A percentile compares a stretch with the other conserved stretches of the same genome.
Conservation (phyloP, 73 alveolate species). For the Uronychia binucleata region DNA sequence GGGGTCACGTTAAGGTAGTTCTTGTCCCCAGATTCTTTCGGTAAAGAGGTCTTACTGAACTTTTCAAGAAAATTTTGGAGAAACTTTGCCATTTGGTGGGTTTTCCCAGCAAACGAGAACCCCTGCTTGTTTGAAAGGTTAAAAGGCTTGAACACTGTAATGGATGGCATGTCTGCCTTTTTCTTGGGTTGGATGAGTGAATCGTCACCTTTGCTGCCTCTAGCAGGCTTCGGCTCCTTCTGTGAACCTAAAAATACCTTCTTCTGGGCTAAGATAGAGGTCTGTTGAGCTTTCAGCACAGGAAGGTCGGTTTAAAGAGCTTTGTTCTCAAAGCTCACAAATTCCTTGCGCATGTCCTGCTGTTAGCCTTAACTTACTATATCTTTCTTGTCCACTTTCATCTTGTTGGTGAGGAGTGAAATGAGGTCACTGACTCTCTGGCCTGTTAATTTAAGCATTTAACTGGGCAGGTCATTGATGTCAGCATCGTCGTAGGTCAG, state of each 20-base stretch:
- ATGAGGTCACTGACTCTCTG: not conserved
- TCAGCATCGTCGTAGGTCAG: conserved; percentile 6
- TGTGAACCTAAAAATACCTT: not conserved
- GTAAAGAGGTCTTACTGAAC: not conserved
- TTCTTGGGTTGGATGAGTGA: not conserved
- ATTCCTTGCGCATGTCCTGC: not conserved
- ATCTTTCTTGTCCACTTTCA: not conserved
- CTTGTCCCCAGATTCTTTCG: not conserved
- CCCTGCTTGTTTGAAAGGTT: conserved; percentile 1
- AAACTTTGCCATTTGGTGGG: not conserved
- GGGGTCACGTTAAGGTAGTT: not conserved
- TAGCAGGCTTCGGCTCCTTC: not conserved
- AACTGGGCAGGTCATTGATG: not conserved
- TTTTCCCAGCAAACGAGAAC: not conserved
- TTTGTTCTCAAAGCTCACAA: conserved; percentile 1
- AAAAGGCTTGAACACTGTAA: conserved; percentile 1
- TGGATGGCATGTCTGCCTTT: not conserved
- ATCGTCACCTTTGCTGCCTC: not conserved
- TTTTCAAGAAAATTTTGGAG: not conserved
- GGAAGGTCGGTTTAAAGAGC: not conserved
- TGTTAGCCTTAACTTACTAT: not conserved
- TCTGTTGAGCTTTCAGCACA: not conserved
- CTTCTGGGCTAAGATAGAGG: not conserved
- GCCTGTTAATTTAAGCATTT: not conserved
- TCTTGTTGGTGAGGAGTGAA: not conserved